These are phyloP conservation scores for Cercospora sp. DNA, from an alignment of 2,329 filamentous ascomycete species.

Conservation along the genomic window DNA sequence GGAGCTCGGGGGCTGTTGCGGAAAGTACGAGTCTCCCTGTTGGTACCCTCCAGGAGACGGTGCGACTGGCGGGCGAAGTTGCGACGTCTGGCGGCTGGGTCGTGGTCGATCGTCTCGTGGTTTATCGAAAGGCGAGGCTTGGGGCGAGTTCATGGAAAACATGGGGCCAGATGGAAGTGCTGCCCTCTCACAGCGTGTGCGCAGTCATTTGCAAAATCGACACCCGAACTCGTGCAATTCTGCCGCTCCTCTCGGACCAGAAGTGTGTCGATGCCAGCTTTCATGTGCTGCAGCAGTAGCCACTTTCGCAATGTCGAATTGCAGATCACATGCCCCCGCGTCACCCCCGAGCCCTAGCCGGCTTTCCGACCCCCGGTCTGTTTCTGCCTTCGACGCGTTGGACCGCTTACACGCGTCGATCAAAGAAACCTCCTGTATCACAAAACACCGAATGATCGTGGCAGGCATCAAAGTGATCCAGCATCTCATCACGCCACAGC, in stretches of 20 bases:
- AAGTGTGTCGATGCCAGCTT: constrained; percentile 9
- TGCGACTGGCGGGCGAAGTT: constrained; percentile 46
- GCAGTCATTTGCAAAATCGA: background rate
- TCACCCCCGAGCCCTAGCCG: constrained; percentile 1
- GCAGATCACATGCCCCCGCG: constrained; percentile 6
- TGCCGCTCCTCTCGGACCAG: background rate
- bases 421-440: background rate
- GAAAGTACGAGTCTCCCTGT: constrained; percentile 48
- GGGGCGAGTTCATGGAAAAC: constrained; percentile 22
- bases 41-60: constrained; percentile 48
- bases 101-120: constrained; percentile 29
- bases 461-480: background rate
- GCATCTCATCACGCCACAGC: background rate
- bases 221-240: background rate
- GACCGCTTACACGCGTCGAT: background rate
- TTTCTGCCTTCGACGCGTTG: background rate
- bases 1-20: constrained; percentile 36
- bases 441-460: background rate
- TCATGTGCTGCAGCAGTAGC: constrained; percentile 8
- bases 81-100: constrained; percentile 28
- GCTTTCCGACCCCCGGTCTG: background rate
- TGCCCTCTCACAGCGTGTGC: background rate
- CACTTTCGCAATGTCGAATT: background rate
- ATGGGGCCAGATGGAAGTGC: constrained; percentile 5
- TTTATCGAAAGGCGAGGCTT: constrained; percentile 31